Evolutionary conservation across 257 asterid genomes (phyloP), one percentile per base, ranked within the genome.

Genomic region (Sherardia arvensis): DNA sequence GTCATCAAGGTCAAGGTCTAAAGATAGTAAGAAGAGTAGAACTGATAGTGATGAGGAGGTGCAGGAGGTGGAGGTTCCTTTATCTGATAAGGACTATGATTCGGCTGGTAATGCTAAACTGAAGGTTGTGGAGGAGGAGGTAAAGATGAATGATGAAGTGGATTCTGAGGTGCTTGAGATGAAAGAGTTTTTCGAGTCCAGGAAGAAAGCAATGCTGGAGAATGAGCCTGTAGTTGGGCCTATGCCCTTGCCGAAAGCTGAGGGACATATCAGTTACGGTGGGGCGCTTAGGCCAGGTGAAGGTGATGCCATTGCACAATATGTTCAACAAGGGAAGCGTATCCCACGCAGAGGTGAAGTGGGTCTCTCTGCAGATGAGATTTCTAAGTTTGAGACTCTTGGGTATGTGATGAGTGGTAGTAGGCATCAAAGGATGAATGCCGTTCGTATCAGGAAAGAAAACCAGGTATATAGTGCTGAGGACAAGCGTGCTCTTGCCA

Each of bases 371-470:
- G 99, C 99, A 65, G 99, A 92, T 3, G 99, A 92, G 83, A 92
- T 92, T 76, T 73, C 81, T 0, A 92, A 84, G 81, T 92, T 87
- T 55, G 99, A 92, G 86, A 45, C 12, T 53, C 96, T 92, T 73
- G 99, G 99, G 25, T 92, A 87, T 78, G 99, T 92, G 84, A 92
- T 92, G 99, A 92, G 99, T 70, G 99, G 99, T 65, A 92, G 99
- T 71, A 89, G 99, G 69, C 99, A 92, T 80, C 99, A 92, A 71
- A 84, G 99, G 76, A 92, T 92, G 99, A 92, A 92, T 81, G 99
- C 99, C 26, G 89, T 92, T 62, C 99, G 99, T 89, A 92, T 92
- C 59, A 80, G 99, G 53, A 92, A 92, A 72, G 99, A 92, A 79
- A 92, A 92, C 83, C 99, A 89, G 81, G 97, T 92, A 53, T 89